A percentile compares a stretch with the other conserved stretches of the same genome.
Evolutionary conservation across 805 yeast genomes (phyloP).

Genomic region (Candida multigemmis): DNA sequence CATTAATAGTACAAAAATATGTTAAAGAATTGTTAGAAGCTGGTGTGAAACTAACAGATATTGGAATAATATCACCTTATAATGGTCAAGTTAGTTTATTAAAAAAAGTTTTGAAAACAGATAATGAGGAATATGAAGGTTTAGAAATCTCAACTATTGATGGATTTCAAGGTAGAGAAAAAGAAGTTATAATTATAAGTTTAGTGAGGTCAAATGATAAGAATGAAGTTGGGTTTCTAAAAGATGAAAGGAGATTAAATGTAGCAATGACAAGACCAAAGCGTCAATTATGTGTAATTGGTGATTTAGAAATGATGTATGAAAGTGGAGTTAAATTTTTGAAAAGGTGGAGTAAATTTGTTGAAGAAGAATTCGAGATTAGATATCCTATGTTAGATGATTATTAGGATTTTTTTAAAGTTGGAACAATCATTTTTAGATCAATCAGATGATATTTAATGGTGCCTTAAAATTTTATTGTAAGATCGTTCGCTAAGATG

Average conservation of each 20-base stretch:
- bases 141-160: conserved; percentile 87
- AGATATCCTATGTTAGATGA: conserved; percentile 46
- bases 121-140: conserved; percentile 10
- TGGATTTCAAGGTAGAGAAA: conserved; percentile 96
- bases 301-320: conserved; percentile 68
- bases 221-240: conserved; percentile 71
- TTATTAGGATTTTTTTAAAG: conserved; percentile 5
- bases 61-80: conserved; percentile 89
- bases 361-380: conserved; percentile 57
- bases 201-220: conserved; percentile 73
- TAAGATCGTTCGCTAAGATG: too few relatives aligned
- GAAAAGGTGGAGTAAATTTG: conserved; percentile 60
- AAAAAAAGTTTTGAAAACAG: conserved; percentile 32
- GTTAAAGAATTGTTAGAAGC: conserved; percentile 37
- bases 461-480: too few relatives aligned
- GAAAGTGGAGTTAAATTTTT: conserved; percentile 38
- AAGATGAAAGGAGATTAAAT: conserved; percentile 72
- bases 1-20: conserved; percentile 50
- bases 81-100: conserved; percentile 72
- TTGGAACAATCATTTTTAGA: too few relatives aligned
- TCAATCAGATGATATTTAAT: too few relatives aligned
- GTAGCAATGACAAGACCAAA: conserved; percentile 92
- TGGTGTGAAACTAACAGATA: conserved; percentile 47
- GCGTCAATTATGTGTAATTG: conserved; percentile 76
- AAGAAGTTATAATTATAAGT: conserved; percentile 73